Evolutionary conservation across 805 yeast genomes (phyloP), one percentile per base, ranked within the genome.

Genomic region (Wickerhamiella kazuoi): DNA sequence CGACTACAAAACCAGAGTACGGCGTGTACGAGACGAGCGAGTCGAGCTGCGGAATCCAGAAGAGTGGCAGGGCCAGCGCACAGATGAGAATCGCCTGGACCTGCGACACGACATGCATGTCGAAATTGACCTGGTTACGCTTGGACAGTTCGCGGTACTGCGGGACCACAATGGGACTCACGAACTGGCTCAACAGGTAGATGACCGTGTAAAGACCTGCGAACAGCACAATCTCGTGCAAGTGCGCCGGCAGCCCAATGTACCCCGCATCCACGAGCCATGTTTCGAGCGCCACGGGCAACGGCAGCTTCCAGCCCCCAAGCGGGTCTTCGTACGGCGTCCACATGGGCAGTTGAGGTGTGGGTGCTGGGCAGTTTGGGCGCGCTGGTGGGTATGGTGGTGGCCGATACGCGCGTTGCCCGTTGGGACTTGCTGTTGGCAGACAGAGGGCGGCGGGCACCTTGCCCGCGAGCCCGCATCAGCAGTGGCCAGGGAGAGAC

Each of bases 81-180:
- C 82, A 59, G 9, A 94, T 75, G 5, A 80, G 45, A 1, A 81
- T 35, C 37, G 90, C 73, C 57, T 90, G 96, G 16, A 84, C 71
- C 72, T 80, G 75, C 2, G 96, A 77, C 3, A 83, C 94, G 11
- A 80, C 67, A 57, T 90, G 97, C 49, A 86, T 80, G 57, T 90
- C 94, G 55, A 82, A 90, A 56, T 87, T 83, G 45, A 74, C 50
- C 53, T 67, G 70, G 31, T 68, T 64, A 49, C 71, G 71, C 19
- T 51, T 46, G 34, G 59, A 57, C 33, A 64, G 46, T 3, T 56
- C 48, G 4, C 68, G 67, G 59, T 84, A 84, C 42, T 64, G 54
- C 17, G 59, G 53, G 46, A 78, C 68, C 20, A 72, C 29, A 15
- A 45, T 28, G 3, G 61, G 65, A 43, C 76, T 68, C 11, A 80